A percentile compares a stretch with the other conserved stretches of the same genome.
These are phyloP conservation scores for Antrodiella citrinella DNA, from an alignment of 768 basidiomycete genomes.

Conservation along the genomic window DNA sequence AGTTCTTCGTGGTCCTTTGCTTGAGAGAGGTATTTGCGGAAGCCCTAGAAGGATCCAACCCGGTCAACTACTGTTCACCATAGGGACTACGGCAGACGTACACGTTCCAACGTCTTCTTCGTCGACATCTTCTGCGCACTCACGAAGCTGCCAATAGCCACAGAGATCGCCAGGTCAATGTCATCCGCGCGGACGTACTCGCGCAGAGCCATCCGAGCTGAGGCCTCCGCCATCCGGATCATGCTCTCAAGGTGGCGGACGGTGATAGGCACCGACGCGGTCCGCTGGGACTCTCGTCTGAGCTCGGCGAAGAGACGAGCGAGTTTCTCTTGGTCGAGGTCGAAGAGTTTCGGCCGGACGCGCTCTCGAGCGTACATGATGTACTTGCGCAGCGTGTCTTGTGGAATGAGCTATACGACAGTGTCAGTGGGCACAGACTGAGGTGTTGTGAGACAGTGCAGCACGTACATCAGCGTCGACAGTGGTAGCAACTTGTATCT, in stretches of 20 bases:
- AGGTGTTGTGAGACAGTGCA: neutral
- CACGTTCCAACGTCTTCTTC: conserved; percentile 95
- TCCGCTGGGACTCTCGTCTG: conserved; percentile 91
- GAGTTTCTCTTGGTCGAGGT: conserved; percentile 94
- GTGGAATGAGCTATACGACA: conserved; percentile 75
- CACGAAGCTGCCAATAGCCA: conserved; percentile 91
- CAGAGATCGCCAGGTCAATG: conserved; percentile 94
- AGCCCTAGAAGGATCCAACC: conserved; percentile 45
- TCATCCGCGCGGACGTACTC: conserved; percentile 96
- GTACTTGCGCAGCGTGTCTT: conserved; percentile 93
- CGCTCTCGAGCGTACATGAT: conserved; percentile 98
- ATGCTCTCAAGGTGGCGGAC: conserved; percentile 97
- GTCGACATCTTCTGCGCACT: conserved; percentile 97
- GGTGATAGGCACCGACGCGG: conserved; percentile 98
- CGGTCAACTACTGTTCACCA: neutral
- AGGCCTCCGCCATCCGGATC: conserved; percentile 99
- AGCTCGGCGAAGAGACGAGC: conserved; percentile 91
- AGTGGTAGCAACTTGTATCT: conserved; percentile 86
- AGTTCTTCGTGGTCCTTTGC: conserved; percentile 95
- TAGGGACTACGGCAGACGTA: conserved; percentile 29
- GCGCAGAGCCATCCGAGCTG: conserved; percentile 95
- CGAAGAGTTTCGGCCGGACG: conserved; percentile 86
- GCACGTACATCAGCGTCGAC: conserved; percentile 81
- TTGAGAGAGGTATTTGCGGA: conserved; percentile 96
- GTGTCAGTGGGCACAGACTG: conserved; percentile 1